Base-by-base conservation (phyloP, 2,329 filamentous ascomycete genomes). In the Harringtonia lauricola region DNA sequence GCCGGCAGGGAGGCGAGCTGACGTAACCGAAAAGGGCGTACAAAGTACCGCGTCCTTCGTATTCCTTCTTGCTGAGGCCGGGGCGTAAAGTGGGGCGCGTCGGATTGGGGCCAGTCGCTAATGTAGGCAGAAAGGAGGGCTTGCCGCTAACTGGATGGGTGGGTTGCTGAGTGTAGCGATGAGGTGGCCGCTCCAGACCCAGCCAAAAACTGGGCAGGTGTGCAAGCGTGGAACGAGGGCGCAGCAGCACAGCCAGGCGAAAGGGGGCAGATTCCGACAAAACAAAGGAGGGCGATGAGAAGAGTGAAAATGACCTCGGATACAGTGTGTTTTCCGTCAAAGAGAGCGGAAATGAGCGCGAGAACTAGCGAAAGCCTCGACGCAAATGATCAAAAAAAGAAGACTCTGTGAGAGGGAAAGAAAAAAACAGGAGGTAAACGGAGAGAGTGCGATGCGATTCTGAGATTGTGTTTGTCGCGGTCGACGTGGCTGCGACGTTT, bases 291-390 rank as follows among this genome's bases (percentile, higher is more conserved):
- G 10, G 22, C 26, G 17, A 22, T 8, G 35, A 21, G 26, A 37
- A 36, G n/a, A n/a, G n/a, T n/a, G n/a, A n/a, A n/a, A n/a, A n/a
- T n/a, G n/a, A n/a, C n/a, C n/a, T n/a, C n/a, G n/a, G n/a, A n/a
- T n/a, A n/a, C n/a, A n/a, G n/a, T n/a, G n/a, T n/a, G n/a, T n/a
- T n/a, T n/a, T n/a, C n/a, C n/a, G n/a, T n/a, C n/a, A 42, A 39
- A 29, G 31, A 21, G 18, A 42, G 38, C n/a, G 21, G 22, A 37
- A 38, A 29, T 19, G 38, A 42, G 56, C 53, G 58, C 67, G 67
- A 73, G 63, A 61, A 63, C 70, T 72, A 73, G 58, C 59, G 49
- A 72, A 62, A 64, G 60, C 55, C 59, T 63, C 59, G 56, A 49
- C 49, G 45, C 50, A 38, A 54, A 51, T 49, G 48, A 35, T n/a